Conservation (phyloP, 148 eudicot genomes). For the Nyssa sinensis region DNA sequence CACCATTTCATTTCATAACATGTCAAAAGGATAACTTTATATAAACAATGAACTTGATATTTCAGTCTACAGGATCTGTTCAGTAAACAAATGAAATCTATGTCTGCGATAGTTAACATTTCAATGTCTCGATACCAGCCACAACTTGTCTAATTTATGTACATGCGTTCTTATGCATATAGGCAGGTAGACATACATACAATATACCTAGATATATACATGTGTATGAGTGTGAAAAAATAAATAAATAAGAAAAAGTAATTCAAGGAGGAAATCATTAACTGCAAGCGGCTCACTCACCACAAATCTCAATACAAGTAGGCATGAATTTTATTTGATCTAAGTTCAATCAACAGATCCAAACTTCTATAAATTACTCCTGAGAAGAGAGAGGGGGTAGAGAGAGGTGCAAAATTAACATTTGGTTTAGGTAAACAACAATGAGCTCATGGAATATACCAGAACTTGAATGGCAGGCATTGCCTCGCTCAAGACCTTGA, state of each 20-base stretch:
- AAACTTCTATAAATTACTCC: slow-evolving; percentile 22
- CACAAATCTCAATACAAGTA: slow-evolving; percentile 39
- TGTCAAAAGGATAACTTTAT: not conserved
- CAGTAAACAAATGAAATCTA: not conserved
- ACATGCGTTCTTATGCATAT: not conserved
- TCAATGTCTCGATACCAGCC: not conserved
- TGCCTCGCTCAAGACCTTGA: slow-evolving; percentile 66
- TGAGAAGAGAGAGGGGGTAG: slow-evolving; percentile 4
- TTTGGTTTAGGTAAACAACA: not conserved
- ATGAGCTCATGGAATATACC: slow-evolving; percentile 38
- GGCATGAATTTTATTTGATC: slow-evolving; percentile 29
- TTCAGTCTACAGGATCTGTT: not conserved
- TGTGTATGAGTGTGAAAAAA: too few species aligned
- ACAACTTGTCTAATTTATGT: not conserved
- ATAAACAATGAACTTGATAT: not conserved
- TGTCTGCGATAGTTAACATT: not conserved
- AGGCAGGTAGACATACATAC: not conserved
- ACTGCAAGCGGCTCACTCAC: slow-evolving; percentile 38
- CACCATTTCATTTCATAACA: not conserved
- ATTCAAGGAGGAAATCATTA: slow-evolving; percentile 34
- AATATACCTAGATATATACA: too few species aligned
- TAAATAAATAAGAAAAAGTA: not conserved
- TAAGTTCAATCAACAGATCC: slow-evolving; percentile 34
- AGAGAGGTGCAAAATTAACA: slow-evolving; percentile 15
- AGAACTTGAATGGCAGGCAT: slow-evolving; percentile 72